Conservation (phyloP, 2,329 filamentous ascomycete species). For the Stromatinia cepivora region DNA sequence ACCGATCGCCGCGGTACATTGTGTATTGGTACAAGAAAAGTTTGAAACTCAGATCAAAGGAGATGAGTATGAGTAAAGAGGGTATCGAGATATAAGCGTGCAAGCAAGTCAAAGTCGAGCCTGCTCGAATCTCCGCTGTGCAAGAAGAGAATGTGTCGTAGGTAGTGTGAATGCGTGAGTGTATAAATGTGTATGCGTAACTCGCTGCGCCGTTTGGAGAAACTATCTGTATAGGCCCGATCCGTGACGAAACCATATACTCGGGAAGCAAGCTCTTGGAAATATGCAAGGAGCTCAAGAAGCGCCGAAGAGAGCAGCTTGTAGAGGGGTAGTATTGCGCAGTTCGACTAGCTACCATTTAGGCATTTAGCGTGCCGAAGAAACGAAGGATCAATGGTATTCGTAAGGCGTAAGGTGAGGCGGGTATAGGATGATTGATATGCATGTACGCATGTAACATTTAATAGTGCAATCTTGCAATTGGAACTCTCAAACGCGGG, state of each 20-base stretch:
- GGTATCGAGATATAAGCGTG: constrained; percentile 15
- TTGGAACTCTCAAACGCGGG: constrained; percentile 9
- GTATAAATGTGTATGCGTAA: too few species aligned
- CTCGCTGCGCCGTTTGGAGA: constrained; percentile 1
- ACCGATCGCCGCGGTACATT: constrained; percentile 2
- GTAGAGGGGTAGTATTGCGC: background rate
- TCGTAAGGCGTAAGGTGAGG: background rate
- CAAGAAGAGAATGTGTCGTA: constrained; percentile 3
- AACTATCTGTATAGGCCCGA: background rate
- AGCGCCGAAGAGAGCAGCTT: background rate
- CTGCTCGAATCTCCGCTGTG: constrained; percentile 16
- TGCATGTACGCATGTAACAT: background rate
- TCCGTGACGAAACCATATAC: background rate
- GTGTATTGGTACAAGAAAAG: constrained; percentile 8
- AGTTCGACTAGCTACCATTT: background rate
- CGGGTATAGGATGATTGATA: background rate
- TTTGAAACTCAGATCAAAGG: background rate
- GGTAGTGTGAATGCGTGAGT: background rate
- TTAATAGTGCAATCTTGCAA: background rate
- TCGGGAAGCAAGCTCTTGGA: background rate
- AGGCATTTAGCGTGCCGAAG: background rate
- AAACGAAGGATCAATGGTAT: background rate
- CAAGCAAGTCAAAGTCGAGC: constrained; percentile 14
- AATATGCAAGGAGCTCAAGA: background rate
- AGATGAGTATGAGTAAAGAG: constrained; percentile 5